Conservation (phyloP, 257 asterid species). For the Striga asiatica region DNA sequence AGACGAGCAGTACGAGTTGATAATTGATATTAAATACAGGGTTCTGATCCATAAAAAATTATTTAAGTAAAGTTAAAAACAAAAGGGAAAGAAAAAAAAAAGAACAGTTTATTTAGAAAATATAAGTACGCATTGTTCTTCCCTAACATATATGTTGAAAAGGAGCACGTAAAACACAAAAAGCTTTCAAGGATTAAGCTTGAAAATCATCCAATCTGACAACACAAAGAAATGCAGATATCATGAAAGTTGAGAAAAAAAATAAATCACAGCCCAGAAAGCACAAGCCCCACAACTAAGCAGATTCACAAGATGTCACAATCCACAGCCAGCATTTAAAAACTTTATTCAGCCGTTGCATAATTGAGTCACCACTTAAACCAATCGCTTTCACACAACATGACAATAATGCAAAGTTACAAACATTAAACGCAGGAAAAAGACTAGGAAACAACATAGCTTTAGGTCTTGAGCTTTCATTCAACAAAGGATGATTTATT, state of each 20-base stretch:
- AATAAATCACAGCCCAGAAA: constrained; percentile 23
- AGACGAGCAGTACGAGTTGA: background rate
- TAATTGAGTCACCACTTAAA: constrained; percentile 22
- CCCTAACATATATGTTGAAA: background rate
- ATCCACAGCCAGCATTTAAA: constrained; percentile 26
- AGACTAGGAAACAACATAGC: constrained; percentile 24
- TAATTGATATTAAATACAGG: too few relatives aligned
- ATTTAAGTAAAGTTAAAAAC: background rate
- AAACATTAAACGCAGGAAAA: constrained; percentile 23
- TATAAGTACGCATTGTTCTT: background rate
- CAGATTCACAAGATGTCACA: constrained; percentile 31
- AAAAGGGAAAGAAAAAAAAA: background rate
- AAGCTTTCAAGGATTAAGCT: background rate
- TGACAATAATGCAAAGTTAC: constrained; percentile 19
- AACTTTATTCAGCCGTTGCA: constrained; percentile 16
- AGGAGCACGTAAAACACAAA: constrained; percentile 19
- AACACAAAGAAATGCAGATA: constrained; percentile 24
- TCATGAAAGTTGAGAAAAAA: constrained; percentile 17
- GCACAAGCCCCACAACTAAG: constrained; percentile 26
- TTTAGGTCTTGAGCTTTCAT: constrained; percentile 9
- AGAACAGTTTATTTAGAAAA: background rate
- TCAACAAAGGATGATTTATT: background rate
- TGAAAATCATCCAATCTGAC: constrained; percentile 15
- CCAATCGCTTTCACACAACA: constrained; percentile 31
- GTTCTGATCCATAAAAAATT: background rate